Percentiles rank a stretch among this genome's conserved stretches.
Conservation (phyloP, 148 eudicot genomes). For the Camellia japonica region DNA sequence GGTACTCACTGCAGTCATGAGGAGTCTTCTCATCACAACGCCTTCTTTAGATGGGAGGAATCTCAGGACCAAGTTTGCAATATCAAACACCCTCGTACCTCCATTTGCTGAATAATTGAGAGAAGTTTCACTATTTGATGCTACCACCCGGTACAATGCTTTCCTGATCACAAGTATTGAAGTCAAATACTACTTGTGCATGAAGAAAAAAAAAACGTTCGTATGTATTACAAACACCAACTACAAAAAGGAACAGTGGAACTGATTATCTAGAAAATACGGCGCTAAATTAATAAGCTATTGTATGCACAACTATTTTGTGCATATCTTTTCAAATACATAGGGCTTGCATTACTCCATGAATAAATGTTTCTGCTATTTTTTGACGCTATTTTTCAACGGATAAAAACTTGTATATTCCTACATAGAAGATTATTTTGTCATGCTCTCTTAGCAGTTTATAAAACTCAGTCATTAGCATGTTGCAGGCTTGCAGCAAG, state of each 20-base stretch:
- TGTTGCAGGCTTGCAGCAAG: neutral
- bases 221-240: neutral
- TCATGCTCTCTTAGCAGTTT: neutral
- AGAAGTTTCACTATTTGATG: conserved; percentile 29
- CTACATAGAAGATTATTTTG: neutral
- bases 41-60: conserved; percentile 78
- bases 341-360: neutral
- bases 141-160: conserved; percentile 35
- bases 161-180: conserved; percentile 44
- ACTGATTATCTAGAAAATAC: neutral
- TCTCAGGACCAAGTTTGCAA: conserved; percentile 60
- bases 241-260: conserved; percentile 2
- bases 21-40: conserved; percentile 70
- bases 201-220: neutral
- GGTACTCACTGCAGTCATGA: conserved; percentile 85
- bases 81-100: conserved; percentile 37
- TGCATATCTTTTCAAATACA: neutral
- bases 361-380: conserved; percentile 2
- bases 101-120: conserved; percentile 31
- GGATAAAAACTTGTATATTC: neutral
- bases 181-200: neutral
- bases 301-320: neutral
- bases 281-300: neutral
- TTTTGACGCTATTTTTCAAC: neutral
- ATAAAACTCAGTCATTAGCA: neutral